Evolutionary conservation across 1,284 basidiomycete genomes (phyloP), one percentile per base, ranked within the genome.

Genomic region (Ustilago vetiveriae): DNA sequence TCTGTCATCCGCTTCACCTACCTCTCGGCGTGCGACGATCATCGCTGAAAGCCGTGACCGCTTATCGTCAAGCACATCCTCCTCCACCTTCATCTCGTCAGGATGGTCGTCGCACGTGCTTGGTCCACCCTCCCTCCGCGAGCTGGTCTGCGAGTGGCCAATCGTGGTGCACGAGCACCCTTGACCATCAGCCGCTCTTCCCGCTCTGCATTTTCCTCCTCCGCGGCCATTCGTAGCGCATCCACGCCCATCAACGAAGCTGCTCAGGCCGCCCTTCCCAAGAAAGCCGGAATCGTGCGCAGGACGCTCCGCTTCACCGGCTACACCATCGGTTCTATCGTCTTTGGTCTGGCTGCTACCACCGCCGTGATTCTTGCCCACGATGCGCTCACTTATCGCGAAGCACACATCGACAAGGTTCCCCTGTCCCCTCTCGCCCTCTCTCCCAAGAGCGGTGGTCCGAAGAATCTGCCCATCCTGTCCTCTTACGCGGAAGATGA

Each of bases 401-500:
- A 76, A 39, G 54, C 53, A 1, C 71, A 78, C 54, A 43, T 78
- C 42, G 71, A 51, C 30, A 72, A 76, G 11, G 63, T 79, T 2
- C 74, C 76, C 13, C 38, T 70, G n/a, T 29, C 42, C 6, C 74
- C 73, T 0, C 57, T 78, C 22, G 73, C 75, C 6, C 65, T 79
- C 27, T 39, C 69, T 29, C 67, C 74, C 22, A 50, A 59, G 33
- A 53, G 24, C 6, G 80, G 79, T 27, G 80, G 80, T 19, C 80
- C 80, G 16, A 78, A 79, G 42, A 72, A 76, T 38, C 56, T 80
- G 17, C 78, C 79, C 47, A 75, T 82, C 47, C 51, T 82, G 23
- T 55, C 62, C 8, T 52, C 70, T 13, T 67, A 63, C 21, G 53
- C 75, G 6, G 56, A 68, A 8, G 64, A 73, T 39, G 67, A 71